Percentiles rank a stretch among this genome's conserved stretches.
Evolutionary conservation across 2,329 filamentous ascomycete genomes (phyloP).

Genomic region (Xylaria sp.): DNA sequence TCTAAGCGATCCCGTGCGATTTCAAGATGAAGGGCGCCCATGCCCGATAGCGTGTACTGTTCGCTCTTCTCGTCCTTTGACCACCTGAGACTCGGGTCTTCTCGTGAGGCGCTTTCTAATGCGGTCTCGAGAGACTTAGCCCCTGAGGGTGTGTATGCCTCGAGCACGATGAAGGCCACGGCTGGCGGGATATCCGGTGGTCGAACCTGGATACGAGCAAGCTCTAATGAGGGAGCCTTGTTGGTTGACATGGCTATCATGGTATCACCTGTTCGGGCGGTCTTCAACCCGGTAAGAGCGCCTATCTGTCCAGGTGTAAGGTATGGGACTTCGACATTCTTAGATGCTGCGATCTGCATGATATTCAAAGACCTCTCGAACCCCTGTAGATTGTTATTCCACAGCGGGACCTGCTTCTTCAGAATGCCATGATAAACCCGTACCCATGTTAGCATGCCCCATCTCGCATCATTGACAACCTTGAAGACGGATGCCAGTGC

Average conservation of each 20-base stretch:
- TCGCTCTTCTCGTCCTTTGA: constrained; percentile 83
- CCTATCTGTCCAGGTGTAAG: constrained; percentile 88
- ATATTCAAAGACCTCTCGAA: constrained; percentile 76
- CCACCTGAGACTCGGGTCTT: constrained; percentile 88
- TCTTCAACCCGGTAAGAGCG: constrained; percentile 83
- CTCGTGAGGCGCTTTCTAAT: constrained; percentile 71
- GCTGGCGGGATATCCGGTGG: constrained; percentile 87
- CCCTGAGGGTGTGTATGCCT: constrained; percentile 70
- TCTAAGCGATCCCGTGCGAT: constrained; percentile 84
- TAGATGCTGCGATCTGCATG: constrained; percentile 82
- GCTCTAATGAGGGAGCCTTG: constrained; percentile 58
- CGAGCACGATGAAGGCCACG: constrained; percentile 93
- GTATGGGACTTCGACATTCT: constrained; percentile 75
- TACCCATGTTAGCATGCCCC: constrained; percentile 85
- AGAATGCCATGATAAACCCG: constrained; percentile 84
- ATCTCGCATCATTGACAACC: constrained; percentile 79
- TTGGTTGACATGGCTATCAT: constrained; percentile 65
- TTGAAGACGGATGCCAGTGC: constrained; percentile 77
- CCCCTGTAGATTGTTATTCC: constrained; percentile 79
- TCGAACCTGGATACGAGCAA: constrained; percentile 74
- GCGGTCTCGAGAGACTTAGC: constrained; percentile 74
- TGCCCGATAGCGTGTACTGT: constrained; percentile 87
- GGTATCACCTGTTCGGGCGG: constrained; percentile 90
- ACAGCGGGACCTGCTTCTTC: constrained; percentile 67
- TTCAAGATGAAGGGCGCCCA: constrained; percentile 94